Base-by-base conservation (phyloP, 257 asterid genomes). In the Ligustrum vulgare region DNA sequence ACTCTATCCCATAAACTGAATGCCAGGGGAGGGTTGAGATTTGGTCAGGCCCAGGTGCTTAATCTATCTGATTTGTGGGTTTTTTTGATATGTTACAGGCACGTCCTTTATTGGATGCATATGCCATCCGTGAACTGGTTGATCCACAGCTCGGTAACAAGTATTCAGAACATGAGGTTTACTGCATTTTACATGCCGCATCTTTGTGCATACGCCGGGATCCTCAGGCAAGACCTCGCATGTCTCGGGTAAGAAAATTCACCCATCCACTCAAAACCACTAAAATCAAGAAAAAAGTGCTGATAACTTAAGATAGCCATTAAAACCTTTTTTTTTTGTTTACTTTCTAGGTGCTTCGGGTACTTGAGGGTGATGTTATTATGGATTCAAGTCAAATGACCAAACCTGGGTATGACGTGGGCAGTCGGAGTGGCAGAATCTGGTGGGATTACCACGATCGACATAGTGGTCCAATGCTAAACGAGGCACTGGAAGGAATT, bases 161-260 rank as follows among this genome's bases (percentile, higher is more conserved):
- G 35, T 93, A 80, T 36, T 82, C 80, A 0, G 96, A 87, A 80
- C 82, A 83, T 22, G 99, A 95, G 80, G 93, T 95, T 74, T 79
- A 82, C 77, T 88, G 89, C 78, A 92, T 92, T 97, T 73, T 92
- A 87, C 96, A 87, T 64, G 99, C 96, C 72, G 98, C 99, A 2
- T 90, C 96, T 2, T 70, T 86, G 89, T 91, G 99, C 85, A 89
- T 95, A 36, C 78, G 91, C 18, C 85, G 96, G 10, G 99, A 93
- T 77, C 98, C 98, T 77, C 94, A 86, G 76, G 83, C 89, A 49
- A 84, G 98, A 77, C 98, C 98, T 15, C 91, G 97, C 18, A 94
- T 93, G 98, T 95, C 99, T 70, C 99, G 91, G 91, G 99, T 86
- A 80, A 67, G 60, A 41, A 20, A 36, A 35, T 18, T 37, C 31